Conservation (phyloP, 768 basidiomycete genomes). For the Xerocomellus chrysenteron region DNA sequence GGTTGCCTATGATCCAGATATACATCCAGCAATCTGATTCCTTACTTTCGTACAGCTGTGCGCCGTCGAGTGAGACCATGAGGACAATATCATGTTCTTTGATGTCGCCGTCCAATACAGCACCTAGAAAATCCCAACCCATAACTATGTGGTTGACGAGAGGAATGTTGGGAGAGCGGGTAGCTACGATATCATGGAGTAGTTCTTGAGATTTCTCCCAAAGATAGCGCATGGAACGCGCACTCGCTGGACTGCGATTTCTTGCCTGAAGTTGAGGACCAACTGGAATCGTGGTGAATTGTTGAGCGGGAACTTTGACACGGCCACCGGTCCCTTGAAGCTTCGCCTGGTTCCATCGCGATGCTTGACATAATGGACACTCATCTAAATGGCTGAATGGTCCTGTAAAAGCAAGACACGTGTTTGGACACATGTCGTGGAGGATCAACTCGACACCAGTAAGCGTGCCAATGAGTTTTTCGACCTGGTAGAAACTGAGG, state of each 20-base stretch:
- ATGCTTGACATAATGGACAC: constrained; percentile 35
- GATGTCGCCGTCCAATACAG: constrained; percentile 1
- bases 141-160: background rate
- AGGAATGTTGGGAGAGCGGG: background rate
- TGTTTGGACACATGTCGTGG: constrained; percentile 44
- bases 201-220: background rate
- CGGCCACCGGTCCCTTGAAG: background rate
- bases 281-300: constrained; percentile 39
- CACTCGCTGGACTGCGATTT: constrained; percentile 18
- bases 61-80: constrained; percentile 28
- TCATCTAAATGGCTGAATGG: constrained; percentile 27
- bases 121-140: constrained; percentile 15
- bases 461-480: background rate
- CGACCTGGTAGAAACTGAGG: background rate
- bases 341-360: constrained; percentile 23
- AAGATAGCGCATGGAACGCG: constrained; percentile 32
- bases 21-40: constrained; percentile 10
- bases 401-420: constrained; percentile 43
- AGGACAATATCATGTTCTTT: constrained; percentile 19
- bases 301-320: constrained; percentile 29
- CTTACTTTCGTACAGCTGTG: constrained; percentile 34
- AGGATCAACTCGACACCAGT: constrained; percentile 34
- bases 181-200: background rate
- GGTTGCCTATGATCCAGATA: constrained; percentile 35
- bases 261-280: constrained; percentile 46